Base-by-base conservation (phyloP, 2,329 filamentous ascomycete species). In the Aspergillus uvarum region DNA sequence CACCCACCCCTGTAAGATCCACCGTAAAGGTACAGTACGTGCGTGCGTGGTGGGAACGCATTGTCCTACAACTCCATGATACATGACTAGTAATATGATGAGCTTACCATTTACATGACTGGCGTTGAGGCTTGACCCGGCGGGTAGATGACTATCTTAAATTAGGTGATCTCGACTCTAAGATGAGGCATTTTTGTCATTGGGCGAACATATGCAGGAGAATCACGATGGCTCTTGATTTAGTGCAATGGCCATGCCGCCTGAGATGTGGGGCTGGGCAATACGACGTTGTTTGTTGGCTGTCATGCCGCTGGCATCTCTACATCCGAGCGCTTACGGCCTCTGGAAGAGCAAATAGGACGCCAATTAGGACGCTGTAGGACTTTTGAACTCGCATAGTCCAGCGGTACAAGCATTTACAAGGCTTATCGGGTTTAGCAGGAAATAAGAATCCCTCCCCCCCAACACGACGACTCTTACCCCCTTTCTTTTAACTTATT, bases 261-360 rank as follows among this genome's bases (percentile, higher is more conserved):
- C 11, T 14, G 32, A 50, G 14, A 38, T 19, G 29, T 52, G 51
- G 51, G 29, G n/a, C 31, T 42, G 19, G 7, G 51, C 29, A 52
- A 38, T 52, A 1, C 51, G 24, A 38, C 51, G 29, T 52, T 16
- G 38, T 42, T 42, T 4, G 38, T 42, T 42, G 51, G 51, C 51
- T 52, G 29, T 38, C 26, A 38, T 52, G 51, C 51, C 26, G 51
- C 51, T 52, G 22, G 51, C 51, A 24, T 52, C 51, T n/a, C 51
- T 16, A 52, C 26, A 26, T 38, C 50, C 51, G 29, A 52, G 16
- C 31, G 8, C 51, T 38, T 52, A 38, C 29, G n/a, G 51, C 31
- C 50, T 38, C 29, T 38, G n/a, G 51, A 42, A 42, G 38, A 52
- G 51, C 51, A 35, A 52, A 52, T 32, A 38, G 31, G n/a, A 32